Base-by-base conservation (phyloP, 2,329 filamentous ascomycete species). In the Scedosporium apiospermum region DNA sequence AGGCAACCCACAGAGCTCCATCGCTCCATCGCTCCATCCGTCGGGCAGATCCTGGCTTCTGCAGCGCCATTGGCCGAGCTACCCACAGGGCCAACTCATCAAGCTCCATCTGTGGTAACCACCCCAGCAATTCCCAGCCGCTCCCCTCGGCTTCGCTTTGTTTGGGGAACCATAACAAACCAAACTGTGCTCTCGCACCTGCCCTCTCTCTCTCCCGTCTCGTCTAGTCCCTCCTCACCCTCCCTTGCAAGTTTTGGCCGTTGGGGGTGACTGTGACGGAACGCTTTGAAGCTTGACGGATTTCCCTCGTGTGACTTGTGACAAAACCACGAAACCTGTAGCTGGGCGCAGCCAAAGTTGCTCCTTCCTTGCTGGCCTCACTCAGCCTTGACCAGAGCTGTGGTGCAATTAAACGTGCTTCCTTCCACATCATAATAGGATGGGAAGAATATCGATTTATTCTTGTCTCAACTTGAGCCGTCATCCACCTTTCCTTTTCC, bases 41-140 rank as follows among this genome's bases (percentile, higher is more conserved):
- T 57, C 30, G 60, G 34, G 60, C 46, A 57, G 60, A 61, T 61
- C 27, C 60, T 61, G 49, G 60, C 21, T 42, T 57, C 60, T 46
- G n/a, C 16, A 42, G 42, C 27, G 4, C 21, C 26, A 62, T 62
- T 62, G 60, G 60, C 18, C 41, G 34, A 57, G 60, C 46, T 44
- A 18, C 60, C 49, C 30, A 30, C 53, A 49, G 41, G 57, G 55
- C 34, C 61, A 63, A 59, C 61, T 59, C 61, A 63, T 63, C 61
- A 63, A 63, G 55, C 61, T 58, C 27, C 53, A 46, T 23, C 53
- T 46, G 21, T n/a, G 38, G 42, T 62, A 38, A 41, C 41, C 46
- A 38, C 16, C 23, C 53, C 23, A 38, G 30, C 23, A 57, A 23
- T 27, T 57, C 21, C 60, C 60, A 62, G 60, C 60, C 60, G 60